Conservation (phyloP, 2,329 filamentous ascomycete genomes). For the Eurotiales sp. region DNA sequence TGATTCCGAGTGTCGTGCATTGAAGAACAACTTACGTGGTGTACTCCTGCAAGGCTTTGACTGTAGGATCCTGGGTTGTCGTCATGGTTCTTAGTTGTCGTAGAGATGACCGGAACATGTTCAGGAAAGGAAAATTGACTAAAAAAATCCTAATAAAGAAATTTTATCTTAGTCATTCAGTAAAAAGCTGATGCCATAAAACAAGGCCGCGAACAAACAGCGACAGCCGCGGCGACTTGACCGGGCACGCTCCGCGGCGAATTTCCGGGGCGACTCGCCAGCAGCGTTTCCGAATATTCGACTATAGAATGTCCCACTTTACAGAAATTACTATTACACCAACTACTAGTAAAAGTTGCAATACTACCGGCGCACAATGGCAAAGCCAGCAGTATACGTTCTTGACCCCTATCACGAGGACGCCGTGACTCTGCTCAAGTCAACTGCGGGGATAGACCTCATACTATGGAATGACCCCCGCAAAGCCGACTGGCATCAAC, state of each 20-base stretch:
- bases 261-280: neutral
- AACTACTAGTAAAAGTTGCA: too few relatives aligned
- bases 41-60: neutral
- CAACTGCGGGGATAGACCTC: neutral
- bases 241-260: neutral
- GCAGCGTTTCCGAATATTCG: neutral
- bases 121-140: too few relatives aligned
- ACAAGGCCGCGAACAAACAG: neutral
- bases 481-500: neutral
- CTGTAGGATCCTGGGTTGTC: neutral
- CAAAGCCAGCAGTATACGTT: neutral
- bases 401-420: neutral
- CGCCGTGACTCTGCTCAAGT: neutral
- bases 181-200: too few relatives aligned
- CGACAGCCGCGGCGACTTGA: neutral
- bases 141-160: neutral
- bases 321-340: too few relatives aligned
- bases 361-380: too few relatives aligned
- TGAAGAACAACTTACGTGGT: neutral
- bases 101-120: too few relatives aligned
- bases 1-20: neutral
- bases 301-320: neutral
- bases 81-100: neutral
- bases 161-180: neutral
- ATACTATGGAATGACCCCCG: neutral